A percentile compares a stretch with the other conserved stretches of the same genome.
Evolutionary conservation across 2,329 filamentous ascomycete species (phyloP).

Genomic region (Epichloe elymi): DNA sequence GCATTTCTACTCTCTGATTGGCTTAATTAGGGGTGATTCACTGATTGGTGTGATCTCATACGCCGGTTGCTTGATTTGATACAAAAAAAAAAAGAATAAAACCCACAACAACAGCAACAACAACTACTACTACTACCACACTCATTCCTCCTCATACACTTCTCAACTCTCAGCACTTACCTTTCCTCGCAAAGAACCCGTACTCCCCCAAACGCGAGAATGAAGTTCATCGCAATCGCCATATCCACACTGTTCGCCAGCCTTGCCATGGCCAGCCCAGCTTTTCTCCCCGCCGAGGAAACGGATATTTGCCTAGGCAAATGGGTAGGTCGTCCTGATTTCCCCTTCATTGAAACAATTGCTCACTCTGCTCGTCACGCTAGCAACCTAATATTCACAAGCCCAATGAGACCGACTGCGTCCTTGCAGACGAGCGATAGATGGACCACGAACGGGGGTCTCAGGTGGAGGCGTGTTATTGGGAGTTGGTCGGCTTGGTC

Average conservation of each 20-base stretch:
- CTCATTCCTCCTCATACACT: too few species aligned
- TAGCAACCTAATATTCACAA: neutral
- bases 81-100: too few species aligned
- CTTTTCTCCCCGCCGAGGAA: neutral
- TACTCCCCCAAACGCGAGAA: neutral
- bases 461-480: too few species aligned
- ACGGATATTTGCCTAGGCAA: neutral
- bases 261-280: neutral
- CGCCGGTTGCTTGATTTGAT: too few species aligned
- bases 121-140: too few species aligned
- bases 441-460: neutral
- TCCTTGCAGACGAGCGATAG: neutral
- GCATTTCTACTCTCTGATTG: too few species aligned
- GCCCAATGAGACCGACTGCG: neutral
- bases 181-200: neutral
- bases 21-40: too few species aligned
- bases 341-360: neutral
- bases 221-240: neutral
- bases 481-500: too few species aligned
- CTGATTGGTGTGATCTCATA: too few species aligned
- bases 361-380: neutral
- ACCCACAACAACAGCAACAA: too few species aligned
- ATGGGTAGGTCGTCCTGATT: neutral
- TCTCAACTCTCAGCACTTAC: neutral
- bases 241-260: neutral